phyloP scores from a whole-genome alignment of 192 early-diverging fungal genomes.

The Diversispora eburnea region DNA sequence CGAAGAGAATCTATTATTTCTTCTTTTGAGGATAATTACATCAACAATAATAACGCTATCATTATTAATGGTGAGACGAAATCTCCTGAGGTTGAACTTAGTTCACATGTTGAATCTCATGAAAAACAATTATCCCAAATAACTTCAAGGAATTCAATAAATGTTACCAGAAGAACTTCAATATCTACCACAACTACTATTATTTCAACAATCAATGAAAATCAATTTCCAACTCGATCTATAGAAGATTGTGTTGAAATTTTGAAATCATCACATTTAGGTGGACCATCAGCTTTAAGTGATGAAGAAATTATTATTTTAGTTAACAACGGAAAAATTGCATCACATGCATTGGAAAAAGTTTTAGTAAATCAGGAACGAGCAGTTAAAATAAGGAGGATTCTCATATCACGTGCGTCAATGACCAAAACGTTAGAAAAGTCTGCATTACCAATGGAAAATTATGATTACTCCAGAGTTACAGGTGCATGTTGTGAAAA shows the following conservation, averaged over 20 bases:
- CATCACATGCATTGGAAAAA: constrained; percentile 88
- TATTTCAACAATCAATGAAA: neutral
- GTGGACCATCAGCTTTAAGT: constrained; percentile 44
- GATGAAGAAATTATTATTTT: constrained; percentile 79
- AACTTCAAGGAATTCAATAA: too few species aligned
- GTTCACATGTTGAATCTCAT: too few species aligned
- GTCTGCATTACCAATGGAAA: constrained; percentile 70
- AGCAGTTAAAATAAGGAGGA: constrained; percentile 80
- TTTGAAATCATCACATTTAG: constrained; percentile 34
- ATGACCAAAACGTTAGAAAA: constrained; percentile 60
- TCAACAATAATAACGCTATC: neutral
- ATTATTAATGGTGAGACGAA: too few species aligned
- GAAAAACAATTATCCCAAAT: too few species aligned
- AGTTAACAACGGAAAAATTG: constrained; percentile 67
- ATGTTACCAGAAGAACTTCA: too few species aligned
- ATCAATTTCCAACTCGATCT: constrained; percentile 32
- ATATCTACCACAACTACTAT: too few species aligned
- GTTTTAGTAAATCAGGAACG: constrained; percentile 70
- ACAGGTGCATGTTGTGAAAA: constrained; percentile 94
- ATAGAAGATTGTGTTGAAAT: constrained; percentile 44
- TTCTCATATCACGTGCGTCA: constrained; percentile 67
- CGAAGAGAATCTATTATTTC: neutral
- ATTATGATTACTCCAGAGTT: constrained; percentile 88
- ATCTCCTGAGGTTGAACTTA: too few species aligned
- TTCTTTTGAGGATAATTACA: neutral